phyloP scores from a whole-genome alignment of 2,329 filamentous ascomycete genomes.

The Cladophialophora bantiana region DNA sequence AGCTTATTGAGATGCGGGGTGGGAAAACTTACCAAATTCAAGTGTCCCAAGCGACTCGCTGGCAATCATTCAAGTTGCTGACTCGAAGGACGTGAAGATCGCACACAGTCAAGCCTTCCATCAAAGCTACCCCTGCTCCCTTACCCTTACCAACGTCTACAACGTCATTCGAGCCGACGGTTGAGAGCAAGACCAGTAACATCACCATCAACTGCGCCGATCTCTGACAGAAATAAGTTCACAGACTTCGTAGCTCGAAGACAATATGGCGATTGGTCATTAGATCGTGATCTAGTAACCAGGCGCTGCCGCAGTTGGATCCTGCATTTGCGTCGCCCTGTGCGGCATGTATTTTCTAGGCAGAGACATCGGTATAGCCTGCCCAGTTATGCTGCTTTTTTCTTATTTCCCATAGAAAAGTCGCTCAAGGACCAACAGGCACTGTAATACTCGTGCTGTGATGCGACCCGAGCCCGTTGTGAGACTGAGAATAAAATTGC shows the following conservation, averaged over 20 bases:
- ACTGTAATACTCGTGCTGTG: not conserved
- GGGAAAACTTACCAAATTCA: conserved; percentile 12
- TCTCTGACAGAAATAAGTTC: not conserved
- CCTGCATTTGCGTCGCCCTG: not conserved
- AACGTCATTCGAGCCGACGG: not conserved
- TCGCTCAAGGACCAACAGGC: not conserved
- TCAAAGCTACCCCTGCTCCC: not conserved
- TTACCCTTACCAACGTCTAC: not conserved
- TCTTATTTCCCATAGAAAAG: not conserved
- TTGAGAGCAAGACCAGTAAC: not conserved
- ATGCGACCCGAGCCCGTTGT: not conserved
- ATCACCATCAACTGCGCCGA: not conserved
- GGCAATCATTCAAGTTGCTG: not conserved
- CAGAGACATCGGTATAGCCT: not conserved
- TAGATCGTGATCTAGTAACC: not conserved
- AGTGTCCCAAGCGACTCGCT: not conserved
- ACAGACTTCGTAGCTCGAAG: not conserved
- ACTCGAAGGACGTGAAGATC: not conserved
- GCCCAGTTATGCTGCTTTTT: not conserved
- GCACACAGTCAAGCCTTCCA: not conserved
- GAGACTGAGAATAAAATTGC: not conserved
- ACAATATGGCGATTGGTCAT: not conserved
- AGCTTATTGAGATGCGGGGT: conserved; percentile 13
- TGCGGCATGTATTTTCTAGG: not conserved
- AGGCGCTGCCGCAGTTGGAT: not conserved